Evolutionary conservation across 129 eudicot species (phyloP).

Genomic region (Artemisia annua): DNA sequence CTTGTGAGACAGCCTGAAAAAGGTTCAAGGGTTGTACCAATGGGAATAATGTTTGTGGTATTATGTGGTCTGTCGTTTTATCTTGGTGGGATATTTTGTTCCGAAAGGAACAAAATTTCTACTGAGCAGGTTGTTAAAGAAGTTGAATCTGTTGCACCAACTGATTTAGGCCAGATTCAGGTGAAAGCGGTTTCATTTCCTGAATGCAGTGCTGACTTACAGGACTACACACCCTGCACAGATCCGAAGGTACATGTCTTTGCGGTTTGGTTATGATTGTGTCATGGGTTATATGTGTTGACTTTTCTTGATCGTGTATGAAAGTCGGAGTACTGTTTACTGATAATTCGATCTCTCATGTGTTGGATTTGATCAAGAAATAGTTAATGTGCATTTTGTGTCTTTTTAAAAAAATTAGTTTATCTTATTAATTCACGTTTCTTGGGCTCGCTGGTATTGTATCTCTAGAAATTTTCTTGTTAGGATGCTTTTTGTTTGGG

Average conservation of each 20-base stretch:
- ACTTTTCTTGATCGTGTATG: slow-evolving; percentile 11
- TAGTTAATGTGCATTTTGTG: not conserved
- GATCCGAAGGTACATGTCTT: slow-evolving; percentile 69
- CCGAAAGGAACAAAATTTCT: slow-evolving; percentile 51
- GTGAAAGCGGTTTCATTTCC: slow-evolving; percentile 59
- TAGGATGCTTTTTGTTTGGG: not conserved
- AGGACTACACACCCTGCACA: slow-evolving; percentile 98
- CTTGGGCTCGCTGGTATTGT: slow-evolving; percentile 15
- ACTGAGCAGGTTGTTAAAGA: slow-evolving; percentile 39
- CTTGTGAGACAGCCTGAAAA: slow-evolving; percentile 56
- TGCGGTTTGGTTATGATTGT: slow-evolving; percentile 6
- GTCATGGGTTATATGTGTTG: not conserved
- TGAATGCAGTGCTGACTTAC: slow-evolving; percentile 67
- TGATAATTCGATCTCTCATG: too few relatives aligned
- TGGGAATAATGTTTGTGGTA: slow-evolving; percentile 59
- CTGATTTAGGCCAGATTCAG: slow-evolving; percentile 45
- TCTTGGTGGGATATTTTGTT: slow-evolving; percentile 86
- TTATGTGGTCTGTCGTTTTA: slow-evolving; percentile 86
- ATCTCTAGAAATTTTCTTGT: not conserved
- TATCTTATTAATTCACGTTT: not conserved
- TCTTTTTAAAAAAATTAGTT: not conserved
- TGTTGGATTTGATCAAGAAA: too few relatives aligned
- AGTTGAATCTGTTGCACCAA: slow-evolving; percentile 35
- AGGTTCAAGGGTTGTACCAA: slow-evolving; percentile 56
- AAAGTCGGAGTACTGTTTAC: not conserved